A percentile compares a stretch with the other conserved stretches of the same genome.
phyloP scores from a whole-genome alignment of 2,329 filamentous ascomycete genomes.

The Colletotrichum higginsianum region DNA sequence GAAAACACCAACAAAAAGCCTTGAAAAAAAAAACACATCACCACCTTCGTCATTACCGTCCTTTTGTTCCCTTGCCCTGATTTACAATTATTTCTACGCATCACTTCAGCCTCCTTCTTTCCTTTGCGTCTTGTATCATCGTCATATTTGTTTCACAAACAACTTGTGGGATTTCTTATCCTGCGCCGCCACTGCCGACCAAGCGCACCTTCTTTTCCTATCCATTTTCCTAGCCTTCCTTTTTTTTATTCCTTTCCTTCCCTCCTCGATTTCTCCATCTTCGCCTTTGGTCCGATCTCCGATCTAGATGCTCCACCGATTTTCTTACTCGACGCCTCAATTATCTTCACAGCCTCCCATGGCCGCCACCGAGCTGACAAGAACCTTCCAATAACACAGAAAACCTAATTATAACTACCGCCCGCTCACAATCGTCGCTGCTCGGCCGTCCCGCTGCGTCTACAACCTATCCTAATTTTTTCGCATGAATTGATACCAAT shows the following conservation, averaged over 20 bases:
- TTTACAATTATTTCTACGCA: not conserved
- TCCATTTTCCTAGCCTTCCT: not conserved
- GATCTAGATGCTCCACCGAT: slow-evolving; percentile 16
- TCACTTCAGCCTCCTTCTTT: not conserved
- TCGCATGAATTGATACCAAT: slow-evolving; percentile 43
- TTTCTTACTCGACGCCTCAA: not conserved
- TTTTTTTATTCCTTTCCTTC: not conserved
- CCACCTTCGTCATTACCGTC: slow-evolving; percentile 18
- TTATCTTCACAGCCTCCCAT: slow-evolving; percentile 12
- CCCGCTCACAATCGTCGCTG: slow-evolving; percentile 13
- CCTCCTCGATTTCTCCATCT: not conserved
- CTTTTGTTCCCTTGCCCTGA: not conserved
- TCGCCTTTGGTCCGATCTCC: slow-evolving; percentile 9
- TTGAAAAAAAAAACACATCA: slow-evolving; percentile 12
- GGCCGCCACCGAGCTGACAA: slow-evolving; percentile 35
- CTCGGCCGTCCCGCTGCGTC: not conserved
- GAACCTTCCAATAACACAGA: slow-evolving; percentile 28
- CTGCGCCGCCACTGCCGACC: slow-evolving; percentile 5
- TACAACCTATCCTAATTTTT: slow-evolving; percentile 15
- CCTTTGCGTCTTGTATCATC: not conserved
- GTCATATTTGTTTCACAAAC: not conserved
- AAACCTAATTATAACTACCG: slow-evolving; percentile 30
- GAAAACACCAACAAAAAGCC: slow-evolving; percentile 20
- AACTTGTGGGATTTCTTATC: not conserved
- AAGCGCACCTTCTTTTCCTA: slow-evolving; percentile 17